Conservation (phyloP, 2,329 filamentous ascomycete genomes). For the Epichloe festucae region DNA sequence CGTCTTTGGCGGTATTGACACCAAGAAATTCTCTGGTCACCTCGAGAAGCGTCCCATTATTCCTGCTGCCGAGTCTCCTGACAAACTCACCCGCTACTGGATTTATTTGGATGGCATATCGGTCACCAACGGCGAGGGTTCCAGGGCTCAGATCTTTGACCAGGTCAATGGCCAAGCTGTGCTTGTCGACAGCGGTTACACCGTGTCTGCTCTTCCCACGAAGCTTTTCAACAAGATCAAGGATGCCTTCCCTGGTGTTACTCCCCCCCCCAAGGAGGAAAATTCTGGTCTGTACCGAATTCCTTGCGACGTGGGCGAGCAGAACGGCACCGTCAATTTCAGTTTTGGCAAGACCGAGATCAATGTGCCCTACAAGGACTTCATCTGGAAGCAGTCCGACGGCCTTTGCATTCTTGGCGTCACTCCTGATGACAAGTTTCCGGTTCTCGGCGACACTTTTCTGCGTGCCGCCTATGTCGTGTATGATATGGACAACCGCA, state of each 20-base stretch:
- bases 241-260: slow-evolving; percentile 22
- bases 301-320: slow-evolving; percentile 24
- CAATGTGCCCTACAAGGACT: slow-evolving; percentile 32
- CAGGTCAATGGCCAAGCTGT: slow-evolving; percentile 27
- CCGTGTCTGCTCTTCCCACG: slow-evolving; percentile 52
- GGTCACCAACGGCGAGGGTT: slow-evolving; percentile 20
- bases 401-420: slow-evolving; percentile 32
- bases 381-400: slow-evolving; percentile 27
- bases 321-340: slow-evolving; percentile 32
- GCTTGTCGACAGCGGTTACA: slow-evolving; percentile 55
- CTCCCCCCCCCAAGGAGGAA: slow-evolving; percentile 8
- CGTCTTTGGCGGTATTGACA: slow-evolving; percentile 46
- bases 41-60: slow-evolving; percentile 45
- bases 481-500: slow-evolving; percentile 27
- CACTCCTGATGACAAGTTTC: slow-evolving; percentile 25
- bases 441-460: slow-evolving; percentile 31
- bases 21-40: slow-evolving; percentile 38
- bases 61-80: slow-evolving; percentile 23
- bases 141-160: slow-evolving; percentile 31
- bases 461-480: slow-evolving; percentile 31
- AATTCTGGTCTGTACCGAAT: slow-evolving; percentile 33
- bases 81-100: slow-evolving; percentile 27
- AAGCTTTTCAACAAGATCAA: slow-evolving; percentile 33
- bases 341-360: slow-evolving; percentile 32
- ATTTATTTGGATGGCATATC: slow-evolving; percentile 26